Evolutionary conservation across 306 rosid genomes (phyloP).

Genomic region (Parietaria judaica): DNA sequence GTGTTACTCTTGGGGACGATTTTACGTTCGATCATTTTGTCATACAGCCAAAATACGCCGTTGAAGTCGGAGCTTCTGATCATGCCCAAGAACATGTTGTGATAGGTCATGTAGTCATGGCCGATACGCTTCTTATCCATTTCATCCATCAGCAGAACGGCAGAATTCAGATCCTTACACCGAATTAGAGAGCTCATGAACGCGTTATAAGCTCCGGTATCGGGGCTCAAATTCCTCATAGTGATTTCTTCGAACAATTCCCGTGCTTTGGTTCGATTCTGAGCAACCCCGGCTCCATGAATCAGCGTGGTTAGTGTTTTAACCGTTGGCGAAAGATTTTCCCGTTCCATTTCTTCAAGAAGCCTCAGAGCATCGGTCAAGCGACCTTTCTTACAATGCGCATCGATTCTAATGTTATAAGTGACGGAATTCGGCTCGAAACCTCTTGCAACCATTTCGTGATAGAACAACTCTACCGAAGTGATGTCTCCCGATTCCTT

Average conservation of each 20-base stretch:
- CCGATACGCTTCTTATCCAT: conserved; percentile 52
- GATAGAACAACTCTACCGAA: conserved; percentile 71
- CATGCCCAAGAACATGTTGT: conserved; percentile 53
- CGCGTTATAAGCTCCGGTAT: conserved; percentile 69
- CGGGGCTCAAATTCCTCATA: conserved; percentile 46
- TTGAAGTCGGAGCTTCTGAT: conserved; percentile 43
- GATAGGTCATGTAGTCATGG: conserved; percentile 61
- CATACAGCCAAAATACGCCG: conserved; percentile 41
- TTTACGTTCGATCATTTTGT: conserved; percentile 49
- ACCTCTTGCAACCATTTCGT: conserved; percentile 74
- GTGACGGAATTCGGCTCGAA: conserved; percentile 63
- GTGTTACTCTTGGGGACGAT: conserved; percentile 69
- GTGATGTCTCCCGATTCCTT: conserved; percentile 79
- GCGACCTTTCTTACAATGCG: conserved; percentile 68
- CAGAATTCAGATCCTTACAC: conserved; percentile 48
- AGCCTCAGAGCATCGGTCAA: conserved; percentile 69
- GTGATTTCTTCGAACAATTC: conserved; percentile 57
- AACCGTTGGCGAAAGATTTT: conserved; percentile 31
- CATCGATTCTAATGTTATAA: conserved; percentile 66
- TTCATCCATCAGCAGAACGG: conserved; percentile 51
- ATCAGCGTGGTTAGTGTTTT: conserved; percentile 77
- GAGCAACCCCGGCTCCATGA: conserved; percentile 83
- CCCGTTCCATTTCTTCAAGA: conserved; percentile 64
- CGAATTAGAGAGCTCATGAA: conserved; percentile 51
- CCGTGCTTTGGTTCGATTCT: conserved; percentile 46